Evolutionary conservation across 495 filamentous ascomycete genomes (phyloP).

Genomic region (Viridothelium virens): DNA sequence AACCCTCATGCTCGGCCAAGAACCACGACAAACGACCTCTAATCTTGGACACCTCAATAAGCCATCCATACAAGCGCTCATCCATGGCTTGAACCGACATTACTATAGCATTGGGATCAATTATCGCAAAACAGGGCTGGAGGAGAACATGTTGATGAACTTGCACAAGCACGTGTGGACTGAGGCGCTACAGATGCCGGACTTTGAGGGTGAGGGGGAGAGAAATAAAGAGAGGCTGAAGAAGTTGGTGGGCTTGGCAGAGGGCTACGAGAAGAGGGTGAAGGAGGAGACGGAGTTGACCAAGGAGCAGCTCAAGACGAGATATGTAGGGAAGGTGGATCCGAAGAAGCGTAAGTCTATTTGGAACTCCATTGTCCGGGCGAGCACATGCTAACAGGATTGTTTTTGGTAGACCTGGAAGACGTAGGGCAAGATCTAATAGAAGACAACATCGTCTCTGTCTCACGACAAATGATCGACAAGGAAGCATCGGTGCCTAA

Average conservation of each 20-base stretch:
- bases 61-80: conserved; percentile 97
- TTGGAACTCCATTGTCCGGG: neutral
- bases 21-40: conserved; percentile 95
- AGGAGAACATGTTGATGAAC: conserved; percentile 99
- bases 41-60: conserved; percentile 98
- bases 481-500: conserved; percentile 78
- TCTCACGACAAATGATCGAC: conserved; percentile 97
- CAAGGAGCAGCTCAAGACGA: conserved; percentile 95
- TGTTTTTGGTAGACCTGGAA: conserved; percentile 58
- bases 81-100: conserved; percentile 94
- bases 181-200: conserved; percentile 92
- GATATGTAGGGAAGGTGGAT: conserved; percentile 97
- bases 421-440: conserved; percentile 92
- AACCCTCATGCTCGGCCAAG: conserved; percentile 95
- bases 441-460: conserved; percentile 96
- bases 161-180: conserved; percentile 99
- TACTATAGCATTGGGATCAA: conserved; percentile 99
- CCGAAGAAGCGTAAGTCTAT: conserved; percentile 83
- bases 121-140: conserved; percentile 93
- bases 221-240: conserved; percentile 80
- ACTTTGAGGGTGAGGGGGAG: conserved; percentile 76
- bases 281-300: conserved; percentile 96
- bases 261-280: conserved; percentile 96
- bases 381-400: neutral
- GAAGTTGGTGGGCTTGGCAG: conserved; percentile 78